phyloP scores from a whole-genome alignment of 257 asterid species.

The Vinca minor region DNA sequence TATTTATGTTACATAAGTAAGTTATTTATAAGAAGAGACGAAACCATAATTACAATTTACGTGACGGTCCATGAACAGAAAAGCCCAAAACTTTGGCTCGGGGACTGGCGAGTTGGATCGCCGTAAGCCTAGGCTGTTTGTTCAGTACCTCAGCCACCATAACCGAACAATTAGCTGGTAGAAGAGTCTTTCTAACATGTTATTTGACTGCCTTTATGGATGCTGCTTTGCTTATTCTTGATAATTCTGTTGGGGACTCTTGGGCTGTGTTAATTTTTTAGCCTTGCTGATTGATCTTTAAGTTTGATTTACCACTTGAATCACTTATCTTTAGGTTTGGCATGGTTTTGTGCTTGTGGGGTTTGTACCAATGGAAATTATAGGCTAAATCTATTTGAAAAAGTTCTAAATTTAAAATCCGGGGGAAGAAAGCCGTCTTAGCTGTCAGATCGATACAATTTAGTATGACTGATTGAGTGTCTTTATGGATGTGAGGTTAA shows the following conservation, averaged over 20 bases:
- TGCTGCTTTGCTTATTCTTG: background rate
- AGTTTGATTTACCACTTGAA: background rate
- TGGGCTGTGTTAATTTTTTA: slow-evolving; percentile 1
- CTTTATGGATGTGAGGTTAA: too few relatives aligned
- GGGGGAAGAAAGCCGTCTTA: background rate
- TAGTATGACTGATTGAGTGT: background rate
- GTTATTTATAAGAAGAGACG: too few relatives aligned
- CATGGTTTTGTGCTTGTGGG: background rate
- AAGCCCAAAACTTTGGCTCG: too few relatives aligned
- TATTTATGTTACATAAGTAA: too few relatives aligned
- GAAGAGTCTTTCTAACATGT: background rate
- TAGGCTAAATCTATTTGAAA: background rate
- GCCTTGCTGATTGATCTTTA: background rate
- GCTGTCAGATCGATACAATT: background rate
- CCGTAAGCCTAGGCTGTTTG: too few relatives aligned
- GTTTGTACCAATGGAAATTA: background rate
- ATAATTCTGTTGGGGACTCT: background rate
- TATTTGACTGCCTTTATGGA: background rate
- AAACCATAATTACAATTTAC: too few relatives aligned
- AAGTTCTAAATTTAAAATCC: background rate
- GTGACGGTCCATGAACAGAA: too few relatives aligned
- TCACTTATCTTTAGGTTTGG: background rate
- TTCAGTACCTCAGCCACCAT: too few relatives aligned
- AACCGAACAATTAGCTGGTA: too few relatives aligned
- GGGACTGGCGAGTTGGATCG: too few relatives aligned